Conservation (phyloP, 257 asterid species). For the Solanum chiquidenum region DNA sequence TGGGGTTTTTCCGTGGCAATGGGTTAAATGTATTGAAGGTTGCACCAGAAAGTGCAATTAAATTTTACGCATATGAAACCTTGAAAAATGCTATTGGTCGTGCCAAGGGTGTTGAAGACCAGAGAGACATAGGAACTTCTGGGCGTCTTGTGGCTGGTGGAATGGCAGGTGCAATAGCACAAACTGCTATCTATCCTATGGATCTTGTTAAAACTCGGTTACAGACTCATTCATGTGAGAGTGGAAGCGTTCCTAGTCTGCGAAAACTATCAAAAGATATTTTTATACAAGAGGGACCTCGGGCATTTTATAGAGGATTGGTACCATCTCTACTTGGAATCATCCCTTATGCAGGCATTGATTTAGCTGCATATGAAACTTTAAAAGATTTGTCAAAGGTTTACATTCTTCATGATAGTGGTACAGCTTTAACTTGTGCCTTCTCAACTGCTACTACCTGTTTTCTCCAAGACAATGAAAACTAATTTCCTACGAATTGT, state of each 20-base stretch:
- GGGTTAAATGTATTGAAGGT: constrained; percentile 89
- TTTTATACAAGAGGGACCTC: constrained; percentile 84
- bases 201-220: constrained; percentile 94
- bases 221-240: constrained; percentile 64
- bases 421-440: constrained; percentile 29
- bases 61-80: constrained; percentile 74
- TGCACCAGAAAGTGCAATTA: constrained; percentile 99
- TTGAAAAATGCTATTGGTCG: constrained; percentile 58
- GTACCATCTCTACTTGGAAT: constrained; percentile 95
- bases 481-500: neutral
- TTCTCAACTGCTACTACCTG: neutral
- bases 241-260: constrained; percentile 60
- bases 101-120: constrained; percentile 22
- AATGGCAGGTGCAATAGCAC: constrained; percentile 99
- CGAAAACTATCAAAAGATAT: constrained; percentile 69
- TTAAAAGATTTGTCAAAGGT: constrained; percentile 77
- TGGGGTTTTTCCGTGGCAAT: constrained; percentile 85
- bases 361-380: constrained; percentile 82
- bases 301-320: constrained; percentile 87
- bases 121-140: constrained; percentile 55
- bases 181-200: constrained; percentile 92
- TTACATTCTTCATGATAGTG: constrained; percentile 65
- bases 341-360: constrained; percentile 94
- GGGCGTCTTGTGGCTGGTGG: constrained; percentile 88
- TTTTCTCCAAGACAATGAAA: neutral